Percentiles rank a stretch among this genome's conserved stretches.
phyloP scores from a whole-genome alignment of 2,329 filamentous ascomycete genomes.

The Penicillium crustosum region DNA sequence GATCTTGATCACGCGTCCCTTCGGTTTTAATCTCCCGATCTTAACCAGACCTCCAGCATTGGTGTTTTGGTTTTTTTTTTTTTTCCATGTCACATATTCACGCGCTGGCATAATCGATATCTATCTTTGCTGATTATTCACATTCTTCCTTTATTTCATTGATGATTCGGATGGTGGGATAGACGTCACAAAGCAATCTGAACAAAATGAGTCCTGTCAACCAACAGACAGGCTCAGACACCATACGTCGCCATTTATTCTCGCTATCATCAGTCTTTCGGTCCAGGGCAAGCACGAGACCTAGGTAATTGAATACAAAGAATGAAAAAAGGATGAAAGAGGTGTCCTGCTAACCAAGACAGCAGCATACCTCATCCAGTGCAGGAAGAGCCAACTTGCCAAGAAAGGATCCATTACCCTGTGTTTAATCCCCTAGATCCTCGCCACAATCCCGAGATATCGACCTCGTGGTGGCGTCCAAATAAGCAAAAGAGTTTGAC shows the following conservation, averaged over 20 bases:
- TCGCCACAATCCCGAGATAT: constrained; percentile 34
- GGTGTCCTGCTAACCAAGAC: neutral
- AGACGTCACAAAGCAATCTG: neutral
- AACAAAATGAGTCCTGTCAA: neutral
- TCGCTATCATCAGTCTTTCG: constrained; percentile 26
- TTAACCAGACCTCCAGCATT: neutral
- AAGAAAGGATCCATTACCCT: constrained; percentile 38
- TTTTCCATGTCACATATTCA: neutral
- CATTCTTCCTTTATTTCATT: neutral
- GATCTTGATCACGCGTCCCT: neutral
- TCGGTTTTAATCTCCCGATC: neutral
- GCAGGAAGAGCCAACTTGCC: constrained; percentile 24
- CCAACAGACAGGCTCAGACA: neutral
- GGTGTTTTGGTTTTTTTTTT: neutral
- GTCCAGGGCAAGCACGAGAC: constrained; percentile 17
- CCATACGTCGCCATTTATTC: constrained; percentile 17
- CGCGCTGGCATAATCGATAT: neutral
- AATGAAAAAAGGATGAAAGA: neutral
- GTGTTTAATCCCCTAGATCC: constrained; percentile 39
- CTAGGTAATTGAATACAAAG: constrained; percentile 20
- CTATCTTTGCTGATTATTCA: neutral
- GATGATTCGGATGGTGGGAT: neutral
- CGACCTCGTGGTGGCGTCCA: constrained; percentile 11
- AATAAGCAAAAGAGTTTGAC: constrained; percentile 14
- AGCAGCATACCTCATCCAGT: neutral